phyloP scores from a whole-genome alignment of 2,329 filamentous ascomycete genomes.

The Diaporthe velutina region DNA sequence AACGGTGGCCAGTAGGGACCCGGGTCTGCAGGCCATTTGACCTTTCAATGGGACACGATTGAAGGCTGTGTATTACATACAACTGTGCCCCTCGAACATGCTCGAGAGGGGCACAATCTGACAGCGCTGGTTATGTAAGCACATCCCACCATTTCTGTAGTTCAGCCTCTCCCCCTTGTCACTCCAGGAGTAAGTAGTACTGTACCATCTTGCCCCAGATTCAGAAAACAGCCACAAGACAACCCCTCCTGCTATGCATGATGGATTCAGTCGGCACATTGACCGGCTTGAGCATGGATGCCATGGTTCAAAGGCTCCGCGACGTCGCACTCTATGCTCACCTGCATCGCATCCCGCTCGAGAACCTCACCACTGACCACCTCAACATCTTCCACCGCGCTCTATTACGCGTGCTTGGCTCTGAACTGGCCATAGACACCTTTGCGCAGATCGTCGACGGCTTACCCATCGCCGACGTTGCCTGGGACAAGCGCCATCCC shows the following conservation, averaged over 20 bases:
- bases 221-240: not conserved
- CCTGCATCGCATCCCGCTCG: constrained; percentile 19
- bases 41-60: too few species aligned
- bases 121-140: not conserved
- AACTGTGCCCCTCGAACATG: too few species aligned
- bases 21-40: too few species aligned
- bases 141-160: not conserved
- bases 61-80: too few species aligned
- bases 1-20: too few species aligned
- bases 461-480: constrained; percentile 17
- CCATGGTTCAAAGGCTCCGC: constrained; percentile 6
- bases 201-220: not conserved
- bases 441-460: constrained; percentile 32
- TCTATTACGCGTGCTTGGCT: constrained; percentile 12
- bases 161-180: not conserved
- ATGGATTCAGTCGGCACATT: constrained; percentile 9
- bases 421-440: constrained; percentile 3
- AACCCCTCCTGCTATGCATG: not conserved
- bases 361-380: constrained; percentile 6
- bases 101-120: not conserved
- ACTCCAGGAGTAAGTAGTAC: not conserved
- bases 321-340: constrained; percentile 18
- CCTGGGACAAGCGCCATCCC: constrained; percentile 10
- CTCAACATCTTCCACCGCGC: constrained; percentile 19
- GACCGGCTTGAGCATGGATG: constrained; percentile 14